Percentiles rank a stretch among this genome's conserved stretches.
These are phyloP conservation scores for Yamadazyma trypodendri DNA, from an alignment of 1,139 yeast species.

Conservation along the genomic window DNA sequence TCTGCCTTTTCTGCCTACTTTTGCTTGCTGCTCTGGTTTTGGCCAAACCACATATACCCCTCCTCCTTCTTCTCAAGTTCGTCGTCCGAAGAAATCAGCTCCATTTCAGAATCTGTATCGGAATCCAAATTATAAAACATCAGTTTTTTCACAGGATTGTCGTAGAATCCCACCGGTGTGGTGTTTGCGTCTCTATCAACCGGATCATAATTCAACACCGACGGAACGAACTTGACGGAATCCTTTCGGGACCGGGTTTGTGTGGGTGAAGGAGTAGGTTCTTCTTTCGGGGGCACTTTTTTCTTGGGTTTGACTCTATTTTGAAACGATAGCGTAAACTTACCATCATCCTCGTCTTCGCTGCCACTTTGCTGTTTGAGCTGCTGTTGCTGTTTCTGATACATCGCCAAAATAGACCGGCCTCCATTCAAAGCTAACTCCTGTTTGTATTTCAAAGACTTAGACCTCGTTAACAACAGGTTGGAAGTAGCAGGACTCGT, in stretches of 20 bases:
- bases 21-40: slow-evolving; percentile 22
- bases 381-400: slow-evolving; percentile 22
- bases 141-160: slow-evolving; percentile 9
- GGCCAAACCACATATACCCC: slow-evolving; percentile 38
- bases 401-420: slow-evolving; percentile 26
- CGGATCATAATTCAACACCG: slow-evolving; percentile 16
- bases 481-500: background rate
- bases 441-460: slow-evolving; percentile 28
- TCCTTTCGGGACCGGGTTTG: slow-evolving; percentile 22
- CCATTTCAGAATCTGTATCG: slow-evolving; percentile 18
- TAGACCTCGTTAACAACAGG: slow-evolving; percentile 19
- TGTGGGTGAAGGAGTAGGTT: slow-evolving; percentile 11
- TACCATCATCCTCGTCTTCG: slow-evolving; percentile 18
- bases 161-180: slow-evolving; percentile 16
- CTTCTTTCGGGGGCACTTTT: slow-evolving; percentile 2
- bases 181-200: slow-evolving; percentile 11
- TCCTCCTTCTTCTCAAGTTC: slow-evolving; percentile 14
- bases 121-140: slow-evolving; percentile 37
- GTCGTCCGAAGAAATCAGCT: slow-evolving; percentile 18
- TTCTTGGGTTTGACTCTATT: background rate
- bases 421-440: slow-evolving; percentile 21
- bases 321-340: slow-evolving; percentile 26
- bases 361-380: slow-evolving; percentile 12
- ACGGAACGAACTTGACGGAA: slow-evolving; percentile 34
- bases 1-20: too few relatives aligned